Conservation (phyloP, 129 eudicot genomes). For the Saposhnikovia divaricata region DNA sequence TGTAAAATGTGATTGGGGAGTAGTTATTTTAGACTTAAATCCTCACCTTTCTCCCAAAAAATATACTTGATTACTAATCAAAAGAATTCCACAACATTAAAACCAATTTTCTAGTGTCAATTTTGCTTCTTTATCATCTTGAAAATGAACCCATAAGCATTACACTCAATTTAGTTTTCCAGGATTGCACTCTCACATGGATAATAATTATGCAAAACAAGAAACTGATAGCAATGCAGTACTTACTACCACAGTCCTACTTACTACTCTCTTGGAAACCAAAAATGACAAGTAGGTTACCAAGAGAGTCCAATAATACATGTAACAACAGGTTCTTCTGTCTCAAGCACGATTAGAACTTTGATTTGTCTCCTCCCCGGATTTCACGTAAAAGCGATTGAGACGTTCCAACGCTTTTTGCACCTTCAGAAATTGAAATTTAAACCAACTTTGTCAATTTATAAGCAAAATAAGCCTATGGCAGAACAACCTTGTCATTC, state of each 20-base stretch:
- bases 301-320: not conserved
- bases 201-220: not conserved
- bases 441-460: not conserved
- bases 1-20: too few species aligned
- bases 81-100: not conserved
- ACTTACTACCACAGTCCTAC: not conserved
- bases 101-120: not conserved
- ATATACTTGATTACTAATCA: too few species aligned
- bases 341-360: slow-evolving; percentile 20
- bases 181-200: not conserved
- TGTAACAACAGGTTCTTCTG: not conserved
- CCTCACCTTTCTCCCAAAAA: too few species aligned
- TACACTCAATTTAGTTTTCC: not conserved
- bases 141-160: not conserved
- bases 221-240: not conserved
- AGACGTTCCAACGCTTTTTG: slow-evolving; percentile 41
- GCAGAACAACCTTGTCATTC: not conserved
- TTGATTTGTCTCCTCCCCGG: slow-evolving; percentile 24
- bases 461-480: not conserved
- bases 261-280: not conserved
- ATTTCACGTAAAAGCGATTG: slow-evolving; percentile 33
- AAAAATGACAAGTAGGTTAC: not conserved
- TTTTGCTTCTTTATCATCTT: not conserved
- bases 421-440: slow-evolving; percentile 24
- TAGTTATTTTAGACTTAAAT: too few species aligned